phyloP scores from a whole-genome alignment of 768 basidiomycete species.

The Clavaria fumosa region DNA sequence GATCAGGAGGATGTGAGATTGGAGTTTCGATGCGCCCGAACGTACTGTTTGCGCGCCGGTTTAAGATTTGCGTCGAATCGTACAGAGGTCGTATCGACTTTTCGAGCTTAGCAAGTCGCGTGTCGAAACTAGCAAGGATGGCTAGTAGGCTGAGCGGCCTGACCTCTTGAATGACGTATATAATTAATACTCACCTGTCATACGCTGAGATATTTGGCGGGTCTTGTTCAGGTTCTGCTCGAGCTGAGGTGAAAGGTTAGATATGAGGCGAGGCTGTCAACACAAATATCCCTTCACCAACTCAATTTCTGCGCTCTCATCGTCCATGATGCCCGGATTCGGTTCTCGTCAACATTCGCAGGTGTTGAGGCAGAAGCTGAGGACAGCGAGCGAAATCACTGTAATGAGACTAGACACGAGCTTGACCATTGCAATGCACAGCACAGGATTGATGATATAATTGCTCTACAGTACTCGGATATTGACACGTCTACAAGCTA shows the following conservation, averaged over 20 bases:
- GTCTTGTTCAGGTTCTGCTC: conserved; percentile 85
- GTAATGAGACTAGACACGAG: too few species aligned
- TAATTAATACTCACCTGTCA: conserved; percentile 48
- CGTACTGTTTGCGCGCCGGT: conserved; percentile 57
- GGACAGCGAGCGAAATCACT: too few species aligned
- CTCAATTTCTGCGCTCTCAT: conserved; percentile 62
- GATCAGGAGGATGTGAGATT: neutral
- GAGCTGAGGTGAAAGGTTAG: conserved; percentile 29
- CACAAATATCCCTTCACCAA: conserved; percentile 31
- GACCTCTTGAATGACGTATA: conserved; percentile 1
- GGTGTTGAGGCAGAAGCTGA: too few species aligned
- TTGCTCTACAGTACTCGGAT: too few species aligned
- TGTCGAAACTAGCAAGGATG: conserved; percentile 73
- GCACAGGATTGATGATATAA: too few species aligned
- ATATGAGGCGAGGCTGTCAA: neutral
- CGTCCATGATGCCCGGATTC: conserved; percentile 32
- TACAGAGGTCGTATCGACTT: conserved; percentile 80
- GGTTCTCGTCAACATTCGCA: too few species aligned
- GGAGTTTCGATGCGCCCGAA: conserved; percentile 5
- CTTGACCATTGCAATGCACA: too few species aligned
- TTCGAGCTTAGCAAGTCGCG: conserved; percentile 66
- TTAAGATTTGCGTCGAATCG: conserved; percentile 59
- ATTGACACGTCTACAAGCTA: too few species aligned
- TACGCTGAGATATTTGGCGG: conserved; percentile 67
- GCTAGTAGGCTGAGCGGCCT: conserved; percentile 30